Conservation (phyloP, 148 eudicot genomes). For the Hydrangea macrophylla region DNA sequence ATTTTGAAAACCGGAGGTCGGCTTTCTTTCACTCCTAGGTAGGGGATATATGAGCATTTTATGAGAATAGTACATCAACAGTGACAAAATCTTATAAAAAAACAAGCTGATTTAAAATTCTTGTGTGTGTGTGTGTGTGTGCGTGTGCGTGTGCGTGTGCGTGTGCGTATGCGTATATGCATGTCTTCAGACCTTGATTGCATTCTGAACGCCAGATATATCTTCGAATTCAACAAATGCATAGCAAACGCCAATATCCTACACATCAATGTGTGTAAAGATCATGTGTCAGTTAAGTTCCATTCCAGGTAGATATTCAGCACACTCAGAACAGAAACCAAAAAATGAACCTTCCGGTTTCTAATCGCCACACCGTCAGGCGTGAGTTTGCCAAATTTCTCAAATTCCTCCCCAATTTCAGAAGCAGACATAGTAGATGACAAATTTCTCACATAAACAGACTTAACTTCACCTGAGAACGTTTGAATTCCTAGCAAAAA, state of each 20-base stretch:
- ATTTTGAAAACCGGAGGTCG: too few species aligned
- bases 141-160: too few species aligned
- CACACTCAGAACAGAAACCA: not conserved
- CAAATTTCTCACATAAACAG: slow-evolving; percentile 89
- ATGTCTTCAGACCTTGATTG: slow-evolving; percentile 66
- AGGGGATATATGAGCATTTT: not conserved
- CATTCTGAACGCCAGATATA: slow-evolving; percentile 76
- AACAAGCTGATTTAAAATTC: not conserved
- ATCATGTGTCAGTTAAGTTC: slow-evolving; percentile 7
- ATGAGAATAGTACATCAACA: not conserved
- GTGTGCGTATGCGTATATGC: too few species aligned
- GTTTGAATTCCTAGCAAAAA: too few species aligned
- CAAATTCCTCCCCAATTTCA: slow-evolving; percentile 84
- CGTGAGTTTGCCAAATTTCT: slow-evolving; percentile 75
- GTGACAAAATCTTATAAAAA: not conserved
- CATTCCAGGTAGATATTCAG: not conserved
- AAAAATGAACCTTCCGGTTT: slow-evolving; percentile 62
- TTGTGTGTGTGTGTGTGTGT: too few species aligned
- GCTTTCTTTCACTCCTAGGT: too few species aligned
- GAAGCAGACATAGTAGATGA: slow-evolving; percentile 59
- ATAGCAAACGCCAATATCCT: slow-evolving; percentile 90
- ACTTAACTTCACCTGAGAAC: slow-evolving; percentile 69
- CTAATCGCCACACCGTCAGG: slow-evolving; percentile 92
- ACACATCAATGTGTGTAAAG: slow-evolving; percentile 18
- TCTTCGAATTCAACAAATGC: slow-evolving; percentile 95